Evolutionary conservation across 805 yeast species (phyloP).

Genomic region (Debaryomyces hansenii): DNA sequence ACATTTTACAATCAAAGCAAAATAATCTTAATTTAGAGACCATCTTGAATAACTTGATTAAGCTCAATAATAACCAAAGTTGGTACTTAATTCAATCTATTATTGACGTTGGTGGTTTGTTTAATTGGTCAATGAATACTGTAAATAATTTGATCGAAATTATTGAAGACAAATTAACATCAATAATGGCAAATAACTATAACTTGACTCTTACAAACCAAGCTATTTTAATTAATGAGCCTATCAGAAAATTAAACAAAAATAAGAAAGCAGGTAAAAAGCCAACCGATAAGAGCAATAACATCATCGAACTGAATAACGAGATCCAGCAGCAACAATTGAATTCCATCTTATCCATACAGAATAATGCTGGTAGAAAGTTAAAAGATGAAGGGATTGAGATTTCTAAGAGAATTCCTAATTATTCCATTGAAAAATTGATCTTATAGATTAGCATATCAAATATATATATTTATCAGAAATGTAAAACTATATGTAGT

Average conservation of each 20-base stretch:
- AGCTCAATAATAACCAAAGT: constrained; percentile 48
- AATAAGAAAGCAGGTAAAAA: constrained; percentile 16
- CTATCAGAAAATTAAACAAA: constrained; percentile 22
- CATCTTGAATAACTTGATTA: constrained; percentile 33
- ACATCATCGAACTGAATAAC: constrained; percentile 17
- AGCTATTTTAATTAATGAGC: constrained; percentile 30
- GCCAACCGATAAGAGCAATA: constrained; percentile 18
- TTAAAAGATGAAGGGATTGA: constrained; percentile 27
- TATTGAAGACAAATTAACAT: constrained; percentile 49
- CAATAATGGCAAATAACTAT: constrained; percentile 42
- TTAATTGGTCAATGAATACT: constrained; percentile 59
- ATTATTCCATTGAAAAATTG: constrained; percentile 53
- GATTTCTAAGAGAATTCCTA: constrained; percentile 47
- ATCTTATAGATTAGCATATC: constrained; percentile 8
- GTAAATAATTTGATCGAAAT: constrained; percentile 44
- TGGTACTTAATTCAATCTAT: constrained; percentile 63
- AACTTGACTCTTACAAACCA: constrained; percentile 49
- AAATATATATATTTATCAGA: not conserved
- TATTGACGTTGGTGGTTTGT: constrained; percentile 72
- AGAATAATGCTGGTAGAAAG: constrained; percentile 26
- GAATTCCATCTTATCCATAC: constrained; percentile 33
- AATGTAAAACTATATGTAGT: not conserved
- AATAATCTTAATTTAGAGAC: constrained; percentile 33
- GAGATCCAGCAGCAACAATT: constrained; percentile 27
- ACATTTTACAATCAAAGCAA: constrained; percentile 29